Base-by-base conservation (phyloP, 805 yeast species). In the Saccharomycopsis javanensis region DNA sequence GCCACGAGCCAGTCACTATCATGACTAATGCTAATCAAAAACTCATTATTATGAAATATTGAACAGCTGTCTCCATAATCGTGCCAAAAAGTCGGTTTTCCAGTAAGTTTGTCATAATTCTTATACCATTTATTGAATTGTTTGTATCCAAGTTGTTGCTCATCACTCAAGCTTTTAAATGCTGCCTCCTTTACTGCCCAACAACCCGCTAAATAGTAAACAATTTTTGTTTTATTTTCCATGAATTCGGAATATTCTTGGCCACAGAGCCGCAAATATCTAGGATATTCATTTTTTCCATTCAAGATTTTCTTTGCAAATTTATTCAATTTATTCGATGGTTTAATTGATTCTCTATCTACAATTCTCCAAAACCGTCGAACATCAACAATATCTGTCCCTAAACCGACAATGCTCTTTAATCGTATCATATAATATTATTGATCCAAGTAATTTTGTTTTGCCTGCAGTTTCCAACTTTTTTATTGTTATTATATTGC, bases 121-220 rank as follows among this genome's bases (percentile, higher is more conserved):
- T 82, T 76, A 64, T 72, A 80, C 90, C 94, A 87, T 3, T 79
- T 67, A 6, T 71, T 75, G 72, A 87, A 85, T 28, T 65, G 48
- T 15, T 6, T 66, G 64, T 85, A 86, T 1, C 6, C 6, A n/a
- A 54, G 53, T 66, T 87, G 94, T 42, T 77, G 79, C 2, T 60
- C 60, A 1, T 63, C 54, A 51, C 75, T 79, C 57, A 87, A 67
- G 0, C 83, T 74, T 67, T 87, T 87, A 67, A 72, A 87, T 7
- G 85, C 64, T 0, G 94, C 91, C 64, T 87, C 95, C 62, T 87
- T 87, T 7, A 79, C 71, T 8, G 89, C 83, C 95, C 95, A 87
- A 11, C 55, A 56, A 6, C 57, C 59, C 10, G 58, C 58, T 11
- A 58, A 28, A 6, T 55, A n/a, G 13, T 50, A 15, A 1, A 31